Evolutionary conservation across 1,284 basidiomycete genomes (phyloP).

Genomic region (Trametes versicolor): DNA sequence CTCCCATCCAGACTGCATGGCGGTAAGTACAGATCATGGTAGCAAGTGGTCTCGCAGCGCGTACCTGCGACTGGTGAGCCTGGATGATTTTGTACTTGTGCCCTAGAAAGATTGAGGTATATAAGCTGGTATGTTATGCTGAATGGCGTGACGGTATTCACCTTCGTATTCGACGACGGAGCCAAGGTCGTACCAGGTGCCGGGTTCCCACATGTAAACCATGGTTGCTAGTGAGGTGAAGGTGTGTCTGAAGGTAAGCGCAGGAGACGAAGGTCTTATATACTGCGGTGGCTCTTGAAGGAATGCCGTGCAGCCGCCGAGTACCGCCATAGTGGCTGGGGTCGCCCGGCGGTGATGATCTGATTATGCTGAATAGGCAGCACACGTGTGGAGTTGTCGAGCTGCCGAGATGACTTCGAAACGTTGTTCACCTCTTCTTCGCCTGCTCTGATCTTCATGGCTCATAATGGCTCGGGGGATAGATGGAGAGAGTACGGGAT

Average conservation of each 20-base stretch:
- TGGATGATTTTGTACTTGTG: conserved; percentile 75
- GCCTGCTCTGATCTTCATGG: neutral
- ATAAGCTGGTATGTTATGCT: neutral
- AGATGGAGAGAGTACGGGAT: no score
- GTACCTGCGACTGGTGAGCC: conserved; percentile 72
- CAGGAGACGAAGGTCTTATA: conserved; percentile 21
- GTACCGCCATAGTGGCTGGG: conserved; percentile 19
- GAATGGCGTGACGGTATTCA: conserved; percentile 33
- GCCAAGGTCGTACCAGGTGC: conserved; percentile 64
- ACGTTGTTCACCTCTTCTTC: neutral
- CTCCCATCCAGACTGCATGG: conserved; percentile 66
- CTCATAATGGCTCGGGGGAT: neutral
- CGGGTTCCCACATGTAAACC: conserved; percentile 68
- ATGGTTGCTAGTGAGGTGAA: conserved; percentile 38
- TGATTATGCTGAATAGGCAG: conserved; percentile 22
- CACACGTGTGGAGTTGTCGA: conserved; percentile 18
- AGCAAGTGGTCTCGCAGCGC: conserved; percentile 10
- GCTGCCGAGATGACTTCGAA: neutral
- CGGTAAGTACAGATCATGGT: neutral
- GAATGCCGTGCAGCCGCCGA: conserved; percentile 22
- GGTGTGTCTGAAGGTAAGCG: neutral
- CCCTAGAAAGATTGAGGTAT: conserved; percentile 48
- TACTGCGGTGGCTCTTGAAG: conserved; percentile 19
- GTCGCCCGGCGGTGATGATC: conserved; percentile 27
- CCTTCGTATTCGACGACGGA: conserved; percentile 70